phyloP scores from a whole-genome alignment of 1,139 yeast genomes.

The Spencermartinsiella ligniputridi region DNA sequence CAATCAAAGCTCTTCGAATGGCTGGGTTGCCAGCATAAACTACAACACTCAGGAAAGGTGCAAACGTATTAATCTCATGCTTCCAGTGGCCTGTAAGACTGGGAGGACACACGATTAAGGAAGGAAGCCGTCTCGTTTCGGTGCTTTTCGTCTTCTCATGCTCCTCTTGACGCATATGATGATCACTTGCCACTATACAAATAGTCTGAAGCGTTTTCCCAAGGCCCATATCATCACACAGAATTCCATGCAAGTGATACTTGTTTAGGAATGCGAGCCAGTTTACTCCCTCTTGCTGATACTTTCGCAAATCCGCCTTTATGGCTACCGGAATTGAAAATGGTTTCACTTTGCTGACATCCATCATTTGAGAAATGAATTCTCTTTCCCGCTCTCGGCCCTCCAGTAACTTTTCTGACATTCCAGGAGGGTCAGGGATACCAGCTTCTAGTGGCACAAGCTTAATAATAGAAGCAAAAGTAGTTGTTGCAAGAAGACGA shows the following conservation, averaged over 20 bases:
- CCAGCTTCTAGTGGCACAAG: conserved; percentile 97
- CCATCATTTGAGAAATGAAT: conserved; percentile 97
- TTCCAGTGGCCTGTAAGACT: conserved; percentile 99
- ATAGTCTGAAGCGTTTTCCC: conserved; percentile 97
- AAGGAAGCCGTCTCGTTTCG: conserved; percentile 75
- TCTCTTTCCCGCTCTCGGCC: conserved; percentile 95
- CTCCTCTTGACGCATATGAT: conserved; percentile 73
- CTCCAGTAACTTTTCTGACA: conserved; percentile 76
- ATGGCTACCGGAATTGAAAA: conserved; percentile 88
- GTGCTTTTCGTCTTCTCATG: conserved; percentile 51
- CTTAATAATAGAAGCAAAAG: conserved; percentile 94
- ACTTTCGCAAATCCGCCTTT: conserved; percentile 87
- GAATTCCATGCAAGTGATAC: conserved; percentile 91
- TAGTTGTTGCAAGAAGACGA: conserved; percentile 87
- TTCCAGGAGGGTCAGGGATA: conserved; percentile 90
- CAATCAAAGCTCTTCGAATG: conserved; percentile 55
- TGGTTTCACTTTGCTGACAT: conserved; percentile 85
- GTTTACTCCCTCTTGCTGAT: conserved; percentile 97
- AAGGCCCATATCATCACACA: conserved; percentile 99
- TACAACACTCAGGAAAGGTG: conserved; percentile 77
- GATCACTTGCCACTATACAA: conserved; percentile 95
- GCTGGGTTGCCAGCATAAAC: conserved; percentile 93
- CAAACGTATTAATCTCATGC: conserved; percentile 85
- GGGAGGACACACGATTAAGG: conserved; percentile 91
- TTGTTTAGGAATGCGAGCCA: conserved; percentile 96